Evolutionary conservation across 2,329 filamentous ascomycete genomes (phyloP), one percentile per base, ranked within the genome.

Genomic region (Biscogniauxia marginata): DNA sequence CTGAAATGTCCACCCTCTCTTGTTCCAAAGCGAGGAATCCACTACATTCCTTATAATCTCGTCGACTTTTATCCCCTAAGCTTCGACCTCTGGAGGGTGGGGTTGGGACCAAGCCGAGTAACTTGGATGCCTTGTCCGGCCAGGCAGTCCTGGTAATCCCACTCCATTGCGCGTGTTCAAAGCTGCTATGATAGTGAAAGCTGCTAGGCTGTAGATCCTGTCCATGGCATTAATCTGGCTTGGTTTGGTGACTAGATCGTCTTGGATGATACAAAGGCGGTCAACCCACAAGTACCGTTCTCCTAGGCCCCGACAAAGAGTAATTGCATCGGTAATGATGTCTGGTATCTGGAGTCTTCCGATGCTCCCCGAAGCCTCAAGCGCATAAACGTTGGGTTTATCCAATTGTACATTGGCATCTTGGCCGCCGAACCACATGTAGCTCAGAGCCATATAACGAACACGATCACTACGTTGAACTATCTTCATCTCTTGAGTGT

Each of bases 231-330:
- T 53, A 3, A 57, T 57, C n/a, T 54, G 58, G 3, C 9, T 19
- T 1, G 52, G 53, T n/a, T 61, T 61, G 1, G 23, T 52, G 6
- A 25, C 25, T 25, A 19, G 30, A 20, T 56, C 53, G 19, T 58
- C 58, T 46, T 61, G 58, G 3, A 58, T 18, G 19, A 61, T 58
- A 20, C 56, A 58, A 18, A 61, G 58, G 7, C 58, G 58, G 24
- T 61, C 58, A 30, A 53, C 49, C 58, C 58, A 61, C 18, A 61
- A 16, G 21, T 58, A 61, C 16, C 51, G 39, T 45, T 61, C 56
- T 21, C 58, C 58, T 7, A 61, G 20, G 3, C 54, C 53, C 11
- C 53, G 53, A 34, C 58, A 58, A 9, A 61, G 47, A 34, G 46
- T 2, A 46, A 61, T 53, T 0, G 52, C 45, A 46, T 61, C 58